Evolutionary conservation across 805 yeast species (phyloP).

Genomic region (Candida gorgasii): DNA sequence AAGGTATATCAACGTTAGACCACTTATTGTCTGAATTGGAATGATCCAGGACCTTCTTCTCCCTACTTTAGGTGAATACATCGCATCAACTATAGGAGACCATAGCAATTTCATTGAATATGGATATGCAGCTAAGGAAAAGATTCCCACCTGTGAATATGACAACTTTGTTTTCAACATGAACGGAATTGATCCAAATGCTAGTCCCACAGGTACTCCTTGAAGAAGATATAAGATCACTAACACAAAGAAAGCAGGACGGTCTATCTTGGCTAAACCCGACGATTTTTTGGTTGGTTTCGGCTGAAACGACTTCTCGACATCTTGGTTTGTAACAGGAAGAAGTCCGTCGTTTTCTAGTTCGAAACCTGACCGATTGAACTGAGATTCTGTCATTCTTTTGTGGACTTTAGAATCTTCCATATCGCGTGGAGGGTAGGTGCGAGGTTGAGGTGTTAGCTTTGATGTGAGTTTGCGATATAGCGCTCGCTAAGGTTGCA

Average conservation of each 20-base stretch:
- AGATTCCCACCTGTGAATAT: constrained; percentile 87
- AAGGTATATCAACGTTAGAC: constrained; percentile 62
- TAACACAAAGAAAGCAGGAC: constrained; percentile 73
- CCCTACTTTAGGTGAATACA: constrained; percentile 67
- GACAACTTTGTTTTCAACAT: constrained; percentile 77
- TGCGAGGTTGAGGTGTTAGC: neutral
- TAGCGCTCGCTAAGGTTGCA: too few species aligned
- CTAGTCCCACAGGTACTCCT: constrained; percentile 96
- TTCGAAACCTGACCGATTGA: constrained; percentile 8
- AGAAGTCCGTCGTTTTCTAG: constrained; percentile 8
- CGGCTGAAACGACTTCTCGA: constrained; percentile 13
- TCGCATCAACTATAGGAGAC: constrained; percentile 95
- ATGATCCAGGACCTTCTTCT: constrained; percentile 92
- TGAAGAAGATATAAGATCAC: constrained; percentile 80
- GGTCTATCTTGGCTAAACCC: constrained; percentile 41
- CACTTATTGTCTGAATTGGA: constrained; percentile 85
- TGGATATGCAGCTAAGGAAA: constrained; percentile 91
- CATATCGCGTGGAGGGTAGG: neutral
- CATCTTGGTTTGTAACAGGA: constrained; percentile 9
- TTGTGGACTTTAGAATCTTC: constrained; percentile 21
- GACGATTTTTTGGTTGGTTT: constrained; percentile 6
- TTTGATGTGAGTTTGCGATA: neutral
- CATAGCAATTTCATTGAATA: constrained; percentile 88
- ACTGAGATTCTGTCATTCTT: constrained; percentile 18
- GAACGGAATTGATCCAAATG: constrained; percentile 93